Evolutionary conservation across 768 basidiomycete genomes (phyloP), one percentile per base, ranked within the genome.

Genomic region (Boletus rufocinnamomeus): DNA sequence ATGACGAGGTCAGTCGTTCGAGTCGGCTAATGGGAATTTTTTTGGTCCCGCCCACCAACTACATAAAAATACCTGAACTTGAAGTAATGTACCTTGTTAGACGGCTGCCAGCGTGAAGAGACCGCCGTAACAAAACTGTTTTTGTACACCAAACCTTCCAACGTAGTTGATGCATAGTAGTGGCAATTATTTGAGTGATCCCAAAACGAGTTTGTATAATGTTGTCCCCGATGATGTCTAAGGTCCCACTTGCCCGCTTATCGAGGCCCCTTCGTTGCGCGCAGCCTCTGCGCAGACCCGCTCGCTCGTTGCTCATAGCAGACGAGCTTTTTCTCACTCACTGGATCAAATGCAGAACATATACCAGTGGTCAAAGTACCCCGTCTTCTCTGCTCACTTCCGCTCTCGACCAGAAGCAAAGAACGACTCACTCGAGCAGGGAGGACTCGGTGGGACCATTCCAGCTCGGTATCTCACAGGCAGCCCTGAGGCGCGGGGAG

Each of bases 361-460:
- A 84, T 64, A 78, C 83, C 32, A 84, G 80, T 1, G 78, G 80
- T 48, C 77, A 74, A 27, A 77, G 80, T 57, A 53, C 75, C 63
- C 72, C 70, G 44, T 80, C 85, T 27, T 78, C 83, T 34, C 68
- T 84, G 16, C 82, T 93, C 51, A 83, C 84, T 28, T 83, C 85
- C 60, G 79, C 87, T 11, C 79, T 90, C 53, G 84, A 89, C 70
- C 82, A 83, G 60, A 84, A 77, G 66, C 82, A 80, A 56, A 73
- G 76, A 34, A 58, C 66, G 0, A 53, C 72, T 25, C 62, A 70
- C 21, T 66, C 74, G 25, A 70, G 74, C 50, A 77, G 78, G 62
- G 80, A 83, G 58, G 88, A 88, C 60, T 78, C 80, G 30, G 85
- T 87, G 50, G 92, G 92, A 3, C 91, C 92, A 25, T 93, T 93